A percentile compares a stretch with the other conserved stretches of the same genome.
These are phyloP conservation scores for Backusella westeae DNA, from an alignment of 192 early-diverging fungal genomes.

Conservation along the genomic window DNA sequence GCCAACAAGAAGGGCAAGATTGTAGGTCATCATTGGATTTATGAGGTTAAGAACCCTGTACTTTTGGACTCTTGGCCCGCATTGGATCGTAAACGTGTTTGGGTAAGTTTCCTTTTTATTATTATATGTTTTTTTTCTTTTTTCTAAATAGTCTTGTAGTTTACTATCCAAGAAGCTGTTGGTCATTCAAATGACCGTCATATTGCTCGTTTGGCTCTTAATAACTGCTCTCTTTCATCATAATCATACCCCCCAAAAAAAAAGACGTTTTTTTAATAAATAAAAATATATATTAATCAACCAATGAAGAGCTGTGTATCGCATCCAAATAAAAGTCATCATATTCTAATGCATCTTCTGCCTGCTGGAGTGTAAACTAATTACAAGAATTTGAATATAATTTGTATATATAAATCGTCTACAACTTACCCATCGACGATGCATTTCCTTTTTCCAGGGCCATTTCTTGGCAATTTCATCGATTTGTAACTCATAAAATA, in stretches of 20 bases:
- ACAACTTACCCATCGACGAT: background rate
- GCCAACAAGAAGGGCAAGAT: constrained; percentile 38
- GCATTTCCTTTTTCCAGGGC: background rate
- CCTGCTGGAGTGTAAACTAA: background rate
- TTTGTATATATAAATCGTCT: no score
- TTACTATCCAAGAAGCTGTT: constrained; percentile 24
- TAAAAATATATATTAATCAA: background rate
- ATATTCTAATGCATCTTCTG: background rate
- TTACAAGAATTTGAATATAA: background rate
- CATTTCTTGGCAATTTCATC: constrained; percentile 6
- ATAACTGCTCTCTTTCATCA: constrained; percentile 11
- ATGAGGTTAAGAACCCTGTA: constrained; percentile 13
- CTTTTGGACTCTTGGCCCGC: constrained; percentile 20
- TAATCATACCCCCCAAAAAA: background rate
- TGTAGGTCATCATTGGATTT: constrained; percentile 37
- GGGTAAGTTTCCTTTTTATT: constrained; percentile 17
- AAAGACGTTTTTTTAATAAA: background rate
- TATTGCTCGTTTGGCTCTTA: constrained; percentile 24
- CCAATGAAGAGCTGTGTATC: background rate
- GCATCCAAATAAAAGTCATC: constrained; percentile 1
- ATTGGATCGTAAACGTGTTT: constrained; percentile 22
- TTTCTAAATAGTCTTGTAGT: background rate
- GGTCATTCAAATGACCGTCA: constrained; percentile 16
- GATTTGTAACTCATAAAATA: background rate
- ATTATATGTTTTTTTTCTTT: background rate